Percentiles rank a stretch among this genome's conserved stretches.
Evolutionary conservation across 2,329 filamentous ascomycete genomes (phyloP).

Genomic region (Grosmannia penicillata): DNA sequence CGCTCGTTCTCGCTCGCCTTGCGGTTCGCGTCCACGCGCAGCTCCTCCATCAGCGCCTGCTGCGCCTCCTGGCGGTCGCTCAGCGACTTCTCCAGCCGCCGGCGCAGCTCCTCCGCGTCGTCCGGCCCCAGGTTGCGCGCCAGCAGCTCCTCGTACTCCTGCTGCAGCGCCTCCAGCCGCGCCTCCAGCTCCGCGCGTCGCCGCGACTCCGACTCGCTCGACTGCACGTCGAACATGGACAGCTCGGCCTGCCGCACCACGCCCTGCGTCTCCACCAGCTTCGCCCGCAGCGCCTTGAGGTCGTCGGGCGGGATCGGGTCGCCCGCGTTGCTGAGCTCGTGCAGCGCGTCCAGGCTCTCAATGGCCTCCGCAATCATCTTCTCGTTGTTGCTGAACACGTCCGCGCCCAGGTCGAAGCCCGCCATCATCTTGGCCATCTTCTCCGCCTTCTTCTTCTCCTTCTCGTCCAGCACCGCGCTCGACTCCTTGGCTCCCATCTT

Average conservation of each 20-base stretch:
- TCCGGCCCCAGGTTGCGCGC: conserved; percentile 62
- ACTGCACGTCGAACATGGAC: conserved; percentile 56
- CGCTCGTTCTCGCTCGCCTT: conserved; percentile 72
- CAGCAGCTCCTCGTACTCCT: conserved; percentile 72
- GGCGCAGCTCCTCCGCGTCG: conserved; percentile 76
- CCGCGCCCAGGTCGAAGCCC: conserved; percentile 83
- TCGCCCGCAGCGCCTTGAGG: conserved; percentile 59
- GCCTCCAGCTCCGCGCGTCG: conserved; percentile 64
- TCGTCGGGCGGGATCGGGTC: conserved; percentile 72
- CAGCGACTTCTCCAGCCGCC: conserved; percentile 62
- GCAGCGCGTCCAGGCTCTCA: conserved; percentile 63
- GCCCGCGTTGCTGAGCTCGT: conserved; percentile 62
- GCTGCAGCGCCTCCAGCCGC: conserved; percentile 58
- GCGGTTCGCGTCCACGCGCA: conserved; percentile 60
- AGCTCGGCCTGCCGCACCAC: conserved; percentile 88
- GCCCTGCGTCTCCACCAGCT: conserved; percentile 77
- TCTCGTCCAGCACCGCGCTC: conserved; percentile 79
- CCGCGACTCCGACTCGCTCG: conserved; percentile 50
- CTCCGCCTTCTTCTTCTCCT: conserved; percentile 97
- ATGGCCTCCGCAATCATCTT: conserved; percentile 71
- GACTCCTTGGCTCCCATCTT: conserved; percentile 96
- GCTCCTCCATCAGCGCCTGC: conserved; percentile 56
- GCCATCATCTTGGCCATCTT: conserved; percentile 99
- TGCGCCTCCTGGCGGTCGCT: conserved; percentile 60
- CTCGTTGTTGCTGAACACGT: conserved; percentile 90